Evolutionary conservation across 495 filamentous ascomycete species (phyloP).

Genomic region (Lasiosphaeria hispida): DNA sequence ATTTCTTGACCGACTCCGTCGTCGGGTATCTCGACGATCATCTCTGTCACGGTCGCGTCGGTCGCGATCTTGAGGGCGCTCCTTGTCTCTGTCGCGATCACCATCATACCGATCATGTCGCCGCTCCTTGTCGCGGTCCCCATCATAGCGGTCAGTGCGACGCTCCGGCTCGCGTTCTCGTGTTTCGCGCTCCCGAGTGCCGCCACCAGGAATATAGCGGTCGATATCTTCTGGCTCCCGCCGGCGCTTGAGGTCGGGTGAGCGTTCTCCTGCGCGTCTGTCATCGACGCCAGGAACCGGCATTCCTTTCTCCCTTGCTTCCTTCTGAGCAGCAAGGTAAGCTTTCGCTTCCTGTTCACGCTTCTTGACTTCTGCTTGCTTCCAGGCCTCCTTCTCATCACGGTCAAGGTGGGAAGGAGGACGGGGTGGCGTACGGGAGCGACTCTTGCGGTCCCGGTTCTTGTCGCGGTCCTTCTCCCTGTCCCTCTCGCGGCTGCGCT

Average conservation of each 20-base stretch:
- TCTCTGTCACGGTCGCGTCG: constrained; percentile 18
- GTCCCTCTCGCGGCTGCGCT: constrained; percentile 25
- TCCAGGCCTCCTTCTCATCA: constrained; percentile 45
- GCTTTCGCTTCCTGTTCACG: constrained; percentile 58
- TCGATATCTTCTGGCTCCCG: constrained; percentile 44
- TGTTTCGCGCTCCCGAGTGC: constrained; percentile 22
- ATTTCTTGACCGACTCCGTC: constrained; percentile 21
- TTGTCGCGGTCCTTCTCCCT: constrained; percentile 18
- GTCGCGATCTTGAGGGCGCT: constrained; percentile 10
- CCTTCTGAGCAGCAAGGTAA: constrained; percentile 53
- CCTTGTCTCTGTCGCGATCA: constrained; percentile 26
- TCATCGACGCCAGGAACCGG: constrained; percentile 48
- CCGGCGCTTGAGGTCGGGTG: constrained; percentile 45
- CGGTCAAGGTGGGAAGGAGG: constrained; percentile 31
- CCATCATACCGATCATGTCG: constrained; percentile 13
- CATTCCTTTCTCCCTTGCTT: constrained; percentile 50
- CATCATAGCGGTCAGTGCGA: constrained; percentile 17
- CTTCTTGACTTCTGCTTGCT: constrained; percentile 52
- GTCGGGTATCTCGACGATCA: constrained; percentile 18
- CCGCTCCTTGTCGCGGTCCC: constrained; percentile 16
- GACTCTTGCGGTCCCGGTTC: constrained; percentile 35
- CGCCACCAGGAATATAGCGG: constrained; percentile 40
- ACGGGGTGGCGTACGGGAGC: constrained; percentile 37
- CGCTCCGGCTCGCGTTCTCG: constrained; percentile 21
- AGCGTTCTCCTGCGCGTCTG: constrained; percentile 40